phyloP scores from a whole-genome alignment of 108 stramenopile genomes.

The Parietichytrium sp. region DNA sequence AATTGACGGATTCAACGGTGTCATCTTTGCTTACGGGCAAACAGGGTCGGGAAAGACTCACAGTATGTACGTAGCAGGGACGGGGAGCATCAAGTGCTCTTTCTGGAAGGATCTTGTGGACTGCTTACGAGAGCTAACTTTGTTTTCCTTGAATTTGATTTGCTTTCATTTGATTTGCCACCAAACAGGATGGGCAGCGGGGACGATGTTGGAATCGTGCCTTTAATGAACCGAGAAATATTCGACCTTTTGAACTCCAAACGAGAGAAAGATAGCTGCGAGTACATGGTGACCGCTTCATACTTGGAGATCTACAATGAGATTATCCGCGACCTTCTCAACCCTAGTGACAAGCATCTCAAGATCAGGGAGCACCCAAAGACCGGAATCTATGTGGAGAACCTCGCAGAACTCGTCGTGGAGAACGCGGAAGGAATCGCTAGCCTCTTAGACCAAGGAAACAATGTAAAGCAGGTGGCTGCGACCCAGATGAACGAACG shows the following conservation, averaged over 20 bases:
- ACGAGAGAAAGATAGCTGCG: neutral
- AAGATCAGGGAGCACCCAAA: conserved; percentile 86
- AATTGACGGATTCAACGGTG: conserved; percentile 90
- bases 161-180: too few species aligned
- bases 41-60: conserved; percentile 49
- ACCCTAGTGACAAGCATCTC: conserved; percentile 61
- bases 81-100: neutral
- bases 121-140: neutral
- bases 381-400: conserved; percentile 85
- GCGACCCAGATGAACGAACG: conserved; percentile 67
- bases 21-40: conserved; percentile 69
- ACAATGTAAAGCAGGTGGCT: conserved; percentile 64
- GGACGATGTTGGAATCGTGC: conserved; percentile 68
- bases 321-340: conserved; percentile 90
- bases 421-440: conserved; percentile 74
- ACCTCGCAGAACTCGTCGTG: conserved; percentile 71
- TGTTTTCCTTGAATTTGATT: neutral
- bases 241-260: neutral
- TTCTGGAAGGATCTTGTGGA: neutral
- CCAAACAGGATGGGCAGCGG: conserved; percentile 85
- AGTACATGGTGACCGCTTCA: conserved; percentile 50
- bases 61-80: conserved; percentile 30
- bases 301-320: conserved; percentile 99
- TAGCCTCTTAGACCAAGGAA: conserved; percentile 70
- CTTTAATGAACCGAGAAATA: conserved; percentile 80